Evolutionary conservation across 2,329 filamentous ascomycete genomes (phyloP).

Genomic region (Aulographum hederae): DNA sequence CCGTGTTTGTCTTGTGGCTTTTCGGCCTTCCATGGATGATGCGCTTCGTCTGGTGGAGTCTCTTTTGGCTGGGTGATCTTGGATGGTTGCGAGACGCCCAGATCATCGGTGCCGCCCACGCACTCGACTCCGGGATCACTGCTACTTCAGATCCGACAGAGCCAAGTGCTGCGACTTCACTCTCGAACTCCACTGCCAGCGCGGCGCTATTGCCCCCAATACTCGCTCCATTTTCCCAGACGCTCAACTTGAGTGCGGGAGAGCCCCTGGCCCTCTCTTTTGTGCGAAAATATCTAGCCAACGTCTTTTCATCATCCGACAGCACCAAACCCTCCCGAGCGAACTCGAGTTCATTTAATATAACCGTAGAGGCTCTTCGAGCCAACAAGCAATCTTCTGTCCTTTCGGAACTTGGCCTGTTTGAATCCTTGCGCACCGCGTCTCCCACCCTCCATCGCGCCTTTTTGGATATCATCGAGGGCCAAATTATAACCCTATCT

Average conservation of each 20-base stretch:
- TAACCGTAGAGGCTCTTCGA: conserved; percentile 7
- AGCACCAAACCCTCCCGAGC: conserved; percentile 9
- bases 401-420: conserved; percentile 39
- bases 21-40: conserved; percentile 78
- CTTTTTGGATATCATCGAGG: conserved; percentile 71
- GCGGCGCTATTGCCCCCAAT: conserved; percentile 21
- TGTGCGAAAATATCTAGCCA: conserved; percentile 17
- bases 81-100: conserved; percentile 36
- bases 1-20: conserved; percentile 80
- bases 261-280: conserved; percentile 28
- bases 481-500: conserved; percentile 79
- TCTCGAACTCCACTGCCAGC: conserved; percentile 13
- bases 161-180: not conserved
- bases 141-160: too few species aligned
- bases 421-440: conserved; percentile 41
- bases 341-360: conserved; percentile 8
- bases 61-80: conserved; percentile 88
- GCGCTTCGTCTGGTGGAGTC: conserved; percentile 75
- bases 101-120: conserved; percentile 8
- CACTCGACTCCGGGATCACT: not conserved
- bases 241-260: conserved; percentile 21
- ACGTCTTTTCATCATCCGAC: too few species aligned
- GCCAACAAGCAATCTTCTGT: conserved; percentile 15
- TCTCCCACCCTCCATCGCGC: conserved; percentile 58
- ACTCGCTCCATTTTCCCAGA: conserved; percentile 17